Base-by-base conservation (phyloP, 108 stramenopile species). In the Cyclotella choctawhatcheeana region DNA sequence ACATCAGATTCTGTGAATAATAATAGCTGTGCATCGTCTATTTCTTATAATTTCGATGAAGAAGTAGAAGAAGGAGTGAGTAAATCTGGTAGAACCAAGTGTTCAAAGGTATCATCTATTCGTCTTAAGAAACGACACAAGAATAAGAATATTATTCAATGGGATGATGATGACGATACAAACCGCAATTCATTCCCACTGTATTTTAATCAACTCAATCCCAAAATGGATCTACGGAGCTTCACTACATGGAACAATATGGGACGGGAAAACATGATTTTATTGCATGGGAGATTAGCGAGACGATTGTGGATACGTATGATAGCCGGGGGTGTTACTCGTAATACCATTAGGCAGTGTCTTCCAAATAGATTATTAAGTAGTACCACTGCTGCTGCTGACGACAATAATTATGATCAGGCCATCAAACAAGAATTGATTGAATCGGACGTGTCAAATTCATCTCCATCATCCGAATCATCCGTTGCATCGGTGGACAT, bases 181-280 rank as follows among this genome's bases (percentile, higher is more conserved):
- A n/a, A n/a, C n/a, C n/a, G n/a, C n/a, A n/a, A n/a, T 35, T 66
- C 70, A 12, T 79, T 79, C 26, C 78, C 78, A 12, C 71, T 79
- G 22, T 67, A 64, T 22, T 71, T 55, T 24, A 40, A 73, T 37
- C 71, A 72, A 55, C 35, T 22, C 26, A 68, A 63, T 30, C 25
- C 51, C 33, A 59, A 32, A n/a, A 37, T 61, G 40, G 77, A 71
- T 29, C 40, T 74, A 20, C 73, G 54, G 35, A 52, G 29, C 31
- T 52, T 64, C 43, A 30, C 64, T 30, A 20, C 25, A 7, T 51
- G 24, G 0, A 37, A 18, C 0, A 31, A 30, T 29, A 5, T 13
- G 13, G 78, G 78, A 37, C 58, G 64, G 21, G 71, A 79, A 12
- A n/a, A 54, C 5, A 63, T 79, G 67, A 52, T 63, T 2, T 68